Percentiles rank a stretch among this genome's conserved stretches.
Conservation (phyloP, 805 yeast genomes). For the Soucietia sequanensis region DNA sequence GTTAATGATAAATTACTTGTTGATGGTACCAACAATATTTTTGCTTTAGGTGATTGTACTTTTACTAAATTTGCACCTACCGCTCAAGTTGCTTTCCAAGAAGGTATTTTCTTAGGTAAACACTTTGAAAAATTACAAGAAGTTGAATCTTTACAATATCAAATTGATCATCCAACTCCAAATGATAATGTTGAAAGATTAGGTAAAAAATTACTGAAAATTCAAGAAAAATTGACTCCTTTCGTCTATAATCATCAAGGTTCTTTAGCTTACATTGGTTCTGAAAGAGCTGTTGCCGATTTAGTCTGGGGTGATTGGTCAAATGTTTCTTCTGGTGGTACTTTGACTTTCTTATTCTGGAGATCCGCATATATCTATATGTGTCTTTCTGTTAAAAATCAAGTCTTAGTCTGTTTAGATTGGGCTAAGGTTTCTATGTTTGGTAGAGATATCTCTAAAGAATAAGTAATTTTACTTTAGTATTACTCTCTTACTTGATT, state of each 20-base stretch:
- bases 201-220: constrained; percentile 44
- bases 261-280: constrained; percentile 90
- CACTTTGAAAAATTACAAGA: constrained; percentile 65
- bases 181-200: constrained; percentile 44
- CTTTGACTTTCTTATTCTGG: constrained; percentile 90
- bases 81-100: constrained; percentile 96
- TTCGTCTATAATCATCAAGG: constrained; percentile 89
- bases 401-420: constrained; percentile 79
- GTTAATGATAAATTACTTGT: constrained; percentile 80
- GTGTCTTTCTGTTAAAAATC: constrained; percentile 88
- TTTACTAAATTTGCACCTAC: constrained; percentile 91
- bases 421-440: constrained; percentile 86
- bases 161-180: constrained; percentile 38
- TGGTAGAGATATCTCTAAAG: constrained; percentile 93
- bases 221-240: constrained; percentile 47
- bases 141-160: constrained; percentile 55
- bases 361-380: constrained; percentile 89
- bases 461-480: constrained; percentile 33
- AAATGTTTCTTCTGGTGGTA: constrained; percentile 79
- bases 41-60: constrained; percentile 94
- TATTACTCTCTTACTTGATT: background rate
- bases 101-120: constrained; percentile 78
- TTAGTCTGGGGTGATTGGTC: constrained; percentile 77
- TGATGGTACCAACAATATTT: constrained; percentile 79
- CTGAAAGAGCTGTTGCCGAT: constrained; percentile 93